phyloP scores from a whole-genome alignment of 1,139 yeast species.

The Yarrowia galli region DNA sequence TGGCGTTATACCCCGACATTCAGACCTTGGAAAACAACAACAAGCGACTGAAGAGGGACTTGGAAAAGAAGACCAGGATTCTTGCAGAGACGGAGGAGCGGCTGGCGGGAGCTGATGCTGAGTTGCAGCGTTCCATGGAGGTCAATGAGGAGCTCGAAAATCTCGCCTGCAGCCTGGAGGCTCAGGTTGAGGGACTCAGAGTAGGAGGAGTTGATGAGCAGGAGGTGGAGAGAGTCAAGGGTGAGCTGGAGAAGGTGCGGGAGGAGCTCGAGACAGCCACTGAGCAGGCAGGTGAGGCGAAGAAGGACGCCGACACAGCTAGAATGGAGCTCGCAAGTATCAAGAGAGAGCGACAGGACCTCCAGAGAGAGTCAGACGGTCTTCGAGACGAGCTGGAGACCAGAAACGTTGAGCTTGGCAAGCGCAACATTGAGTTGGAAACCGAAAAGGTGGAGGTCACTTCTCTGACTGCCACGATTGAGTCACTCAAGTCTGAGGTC shows the following conservation, averaged over 20 bases:
- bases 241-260: conserved; percentile 7
- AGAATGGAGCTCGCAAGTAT: neutral
- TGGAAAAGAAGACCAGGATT: conserved; percentile 6
- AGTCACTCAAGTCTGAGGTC: neutral
- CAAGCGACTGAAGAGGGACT: conserved; percentile 26
- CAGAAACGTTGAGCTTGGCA: neutral
- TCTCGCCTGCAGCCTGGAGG: conserved; percentile 15
- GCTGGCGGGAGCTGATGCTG: conserved; percentile 3
- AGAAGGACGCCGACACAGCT: conserved; percentile 15
- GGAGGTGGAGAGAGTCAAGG: conserved; percentile 24
- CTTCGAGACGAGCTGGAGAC: neutral
- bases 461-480: neutral
- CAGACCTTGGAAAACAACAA: conserved; percentile 32
- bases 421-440: neutral
- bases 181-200: conserved; percentile 10
- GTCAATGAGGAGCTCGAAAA: conserved; percentile 26
- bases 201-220: conserved; percentile 9
- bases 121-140: conserved; percentile 34
- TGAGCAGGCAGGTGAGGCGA: conserved; percentile 14
- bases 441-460: conserved; percentile 3
- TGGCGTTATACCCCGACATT: conserved; percentile 14
- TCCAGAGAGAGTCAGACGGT: neutral
- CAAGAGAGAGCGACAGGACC: conserved; percentile 4
- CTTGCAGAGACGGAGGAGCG: conserved; percentile 20
- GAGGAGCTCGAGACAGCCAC: conserved; percentile 6